Base-by-base conservation (phyloP, 2,329 filamentous ascomycete species). In the Fusarium xyrophilum region DNA sequence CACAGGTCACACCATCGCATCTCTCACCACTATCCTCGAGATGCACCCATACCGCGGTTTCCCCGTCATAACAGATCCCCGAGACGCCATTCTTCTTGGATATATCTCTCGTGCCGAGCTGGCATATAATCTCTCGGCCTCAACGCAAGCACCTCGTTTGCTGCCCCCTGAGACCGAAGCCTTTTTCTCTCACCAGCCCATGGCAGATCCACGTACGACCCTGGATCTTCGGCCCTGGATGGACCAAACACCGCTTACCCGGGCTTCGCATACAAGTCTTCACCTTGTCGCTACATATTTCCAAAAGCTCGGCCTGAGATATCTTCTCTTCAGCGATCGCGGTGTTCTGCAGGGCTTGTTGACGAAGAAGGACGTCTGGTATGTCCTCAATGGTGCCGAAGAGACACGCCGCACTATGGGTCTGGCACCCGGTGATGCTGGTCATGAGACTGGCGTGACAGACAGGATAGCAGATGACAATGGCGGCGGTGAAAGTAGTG, bases 311-410 rank as follows among this genome's bases (percentile, higher is more conserved):
- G 96, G 96, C 23, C 81, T 99, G 65, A 87, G 95, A 52, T 97
- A 98, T 80, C 88, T 99, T 8, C 81, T 98, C 6, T 96, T 98
- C 77, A 89, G 88, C 39, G 92, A 97, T 69, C 87, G 90, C 50
- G 96, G 96, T 23, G 87, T 88, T 51, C 81, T 99, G 39, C 89
- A 93, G 77, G 96, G 96, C 0, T 79, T 99, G 48, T 82, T 98
- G 71, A 99, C 96, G 23, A 98, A 98, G 83, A 99, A 99, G 82
- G 96, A 99, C 79, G 90, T 97, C 35, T 98, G 94, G 92, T 94
- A 93, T 78, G 89, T 98, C 39, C 83, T 98, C 46, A 93, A 97
- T 76, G 92, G 91, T 42, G 89, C 88, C 13, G 89, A 91, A 68
- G 87, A 89, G 76, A 86, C 86, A 56, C 81, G 84, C 28, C 80